Evolutionary conservation across 305 asterid genomes (phyloP), one percentile per base, ranked within the genome.

Genomic region (Plantago lanceolata): DNA sequence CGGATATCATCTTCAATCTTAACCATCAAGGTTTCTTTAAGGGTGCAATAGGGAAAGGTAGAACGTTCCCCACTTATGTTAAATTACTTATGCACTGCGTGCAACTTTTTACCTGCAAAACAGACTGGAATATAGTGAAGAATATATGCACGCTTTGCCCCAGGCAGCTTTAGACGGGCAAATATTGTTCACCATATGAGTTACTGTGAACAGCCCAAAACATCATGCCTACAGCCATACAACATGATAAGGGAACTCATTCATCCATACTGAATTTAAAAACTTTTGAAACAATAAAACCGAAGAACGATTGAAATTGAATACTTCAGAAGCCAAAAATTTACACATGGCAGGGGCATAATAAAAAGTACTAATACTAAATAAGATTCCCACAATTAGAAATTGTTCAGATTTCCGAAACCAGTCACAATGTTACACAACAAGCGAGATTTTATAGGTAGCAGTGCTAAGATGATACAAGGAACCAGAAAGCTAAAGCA

Each of bases 401-500:
- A 63, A 3, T 35, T 35, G 45, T 58, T 57, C 59, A 47, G 15
- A 19, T 57, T 24, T 63, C 61, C 35, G 66, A 50, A 59, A 69
- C 69, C 69, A 49, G 70, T 48, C 48, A 57, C 63, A 40, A 71
- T 33, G 81, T 66, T 67, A 72, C 72, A 68, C 18, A 58, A 59
- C 51, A 55, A 12, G 45, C 13, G 45, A 40, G 45, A 3, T 0
- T 40, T 11, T 11, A 11, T 40, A 40, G 45, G 45, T 40, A 40
- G 45, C 14, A 40, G 45, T 40, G 45, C 45, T 40, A 40, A 40
- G 45, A 40, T 40, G 45, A 40, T 40, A 40, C 45, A 40, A 40
- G 45, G 60, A 63, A 37, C 57, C 54, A 66, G 50, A 78, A 64
- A 40, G 56, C n/a, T 17, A 49, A 31, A 51, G 60, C 21, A 58